A percentile compares a stretch with the other conserved stretches of the same genome.
phyloP scores from a whole-genome alignment of 345 rosid genomes.

The Acer yangbiense region DNA sequence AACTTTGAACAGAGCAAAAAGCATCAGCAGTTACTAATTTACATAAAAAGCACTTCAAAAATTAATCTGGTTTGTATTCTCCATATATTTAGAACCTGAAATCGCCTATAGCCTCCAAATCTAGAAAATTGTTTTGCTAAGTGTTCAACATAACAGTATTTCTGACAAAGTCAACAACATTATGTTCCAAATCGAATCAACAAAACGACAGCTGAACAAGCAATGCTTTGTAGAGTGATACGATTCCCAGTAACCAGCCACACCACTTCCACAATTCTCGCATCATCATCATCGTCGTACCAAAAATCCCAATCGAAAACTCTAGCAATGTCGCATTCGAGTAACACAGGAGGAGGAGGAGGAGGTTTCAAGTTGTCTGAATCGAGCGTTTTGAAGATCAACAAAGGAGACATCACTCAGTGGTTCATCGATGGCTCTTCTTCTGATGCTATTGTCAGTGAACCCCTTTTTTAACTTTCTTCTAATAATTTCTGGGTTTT shows the following conservation, averaged over 20 bases:
- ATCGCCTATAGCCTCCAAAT: no score
- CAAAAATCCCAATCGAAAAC: constrained; percentile 10
- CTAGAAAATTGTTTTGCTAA: no score
- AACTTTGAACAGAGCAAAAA: no score
- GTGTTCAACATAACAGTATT: no score
- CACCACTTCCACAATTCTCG: not conserved
- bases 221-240: constrained; percentile 9
- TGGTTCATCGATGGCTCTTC: constrained; percentile 79
- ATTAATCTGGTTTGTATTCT: no score
- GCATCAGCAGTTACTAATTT: no score
- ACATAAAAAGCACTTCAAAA: no score
- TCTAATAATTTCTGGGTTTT: not conserved
- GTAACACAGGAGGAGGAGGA: constrained; percentile 20
- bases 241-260: not conserved
- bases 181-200: not conserved
- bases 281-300: constrained; percentile 2
- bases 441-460: constrained; percentile 80
- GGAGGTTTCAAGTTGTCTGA: constrained; percentile 52
- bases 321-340: constrained; percentile 44
- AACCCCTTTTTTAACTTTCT: constrained; percentile 5
- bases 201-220: not conserved
- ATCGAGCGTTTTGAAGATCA: constrained; percentile 53
- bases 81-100: no score
- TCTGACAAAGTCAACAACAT: not conserved
- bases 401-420: constrained; percentile 77